Evolutionary conservation across 768 basidiomycete species (phyloP), one percentile per base, ranked within the genome.

Genomic region (Lactifluus subvellereus): DNA sequence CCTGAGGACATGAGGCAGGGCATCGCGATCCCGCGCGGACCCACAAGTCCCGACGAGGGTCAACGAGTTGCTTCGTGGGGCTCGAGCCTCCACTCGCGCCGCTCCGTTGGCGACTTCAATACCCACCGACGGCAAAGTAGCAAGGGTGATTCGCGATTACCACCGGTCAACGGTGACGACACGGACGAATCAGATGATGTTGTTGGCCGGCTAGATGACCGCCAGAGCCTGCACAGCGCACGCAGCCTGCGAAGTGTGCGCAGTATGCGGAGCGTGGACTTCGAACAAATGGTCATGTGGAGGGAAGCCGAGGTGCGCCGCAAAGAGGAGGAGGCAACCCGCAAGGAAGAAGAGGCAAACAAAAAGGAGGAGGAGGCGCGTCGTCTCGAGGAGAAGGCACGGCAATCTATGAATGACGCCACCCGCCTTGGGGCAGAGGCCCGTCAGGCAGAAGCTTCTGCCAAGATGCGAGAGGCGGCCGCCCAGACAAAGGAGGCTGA

Each of bases 291-390:
- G 11, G 48, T 57, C 47, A 61, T 37, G 27, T 27, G 27, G 42
- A 43, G 62, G 35, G 69, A 67, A 67, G 59, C 45, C 6, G 69
- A 67, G 60, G 63, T 64, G 47, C 56, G 51, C 33, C 67, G 54
- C 18, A 66, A 53, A 57, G 69, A 65, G 60, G 67, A 72, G n/a
- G 70, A 71, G 27, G 73, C 74, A 35, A 69, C 68, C 27, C 70
- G 70, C 14, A 71, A 73, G 55, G 72, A 73, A 33, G 76, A 68
- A 22, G 68, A 68, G 37, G 63, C 62, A 16, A 51, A 22, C 38
- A 66, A 32, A 47, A 66, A 67, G 57, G 72, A 67, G 53, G 71
- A 67, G 6, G 71, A 72, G 51, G 65, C 63, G 13, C 61, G 58
- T 35, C 64, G 65, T 42, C 65, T 64, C 47, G 69, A 69, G 57